Conservation (phyloP, 2,329 filamentous ascomycete species). For the Pseudohalonectria lignicola region DNA sequence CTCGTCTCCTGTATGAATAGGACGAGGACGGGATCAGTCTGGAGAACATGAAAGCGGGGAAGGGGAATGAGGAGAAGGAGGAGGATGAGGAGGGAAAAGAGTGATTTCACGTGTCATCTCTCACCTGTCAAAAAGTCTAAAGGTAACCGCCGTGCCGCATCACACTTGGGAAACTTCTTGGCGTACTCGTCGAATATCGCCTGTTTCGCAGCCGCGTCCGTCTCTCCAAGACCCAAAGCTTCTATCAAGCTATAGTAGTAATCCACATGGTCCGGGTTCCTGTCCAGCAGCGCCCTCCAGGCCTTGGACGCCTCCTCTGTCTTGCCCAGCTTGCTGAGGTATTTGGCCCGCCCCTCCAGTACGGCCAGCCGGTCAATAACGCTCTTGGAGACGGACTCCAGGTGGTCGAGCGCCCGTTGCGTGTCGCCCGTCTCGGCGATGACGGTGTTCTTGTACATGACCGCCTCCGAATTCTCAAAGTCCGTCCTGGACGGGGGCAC, state of each 20-base stretch:
- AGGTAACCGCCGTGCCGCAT: conserved; percentile 77
- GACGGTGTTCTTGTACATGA: conserved; percentile 89
- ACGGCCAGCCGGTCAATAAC: conserved; percentile 77
- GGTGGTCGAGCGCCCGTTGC: conserved; percentile 73
- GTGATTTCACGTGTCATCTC: too few relatives aligned
- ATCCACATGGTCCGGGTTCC: conserved; percentile 76
- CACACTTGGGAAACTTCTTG: conserved; percentile 68
- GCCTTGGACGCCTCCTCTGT: conserved; percentile 73
- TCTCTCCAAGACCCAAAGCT: conserved; percentile 49
- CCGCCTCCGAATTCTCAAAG: conserved; percentile 85
- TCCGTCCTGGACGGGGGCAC: conserved; percentile 64
- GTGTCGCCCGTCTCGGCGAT: conserved; percentile 84
- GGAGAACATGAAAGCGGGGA: neutral
- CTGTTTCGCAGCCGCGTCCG: conserved; percentile 49
- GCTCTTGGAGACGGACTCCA: conserved; percentile 65
- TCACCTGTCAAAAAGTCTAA: conserved; percentile 75
- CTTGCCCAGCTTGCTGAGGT: conserved; percentile 65
- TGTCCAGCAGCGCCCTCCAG: conserved; percentile 69
- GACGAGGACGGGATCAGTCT: conserved; percentile 3
- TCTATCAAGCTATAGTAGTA: conserved; percentile 76
- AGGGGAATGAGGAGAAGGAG: neutral
- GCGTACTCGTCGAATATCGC: conserved; percentile 73
- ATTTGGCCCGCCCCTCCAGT: conserved; percentile 77
- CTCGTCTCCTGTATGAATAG: conserved; percentile 48
- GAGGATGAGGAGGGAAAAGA: too few relatives aligned